Percentiles rank a stretch among this genome's conserved stretches.
These are phyloP conservation scores for Cryphonectria nitschkei DNA, from an alignment of 2,329 filamentous ascomycete species.

Conservation along the genomic window DNA sequence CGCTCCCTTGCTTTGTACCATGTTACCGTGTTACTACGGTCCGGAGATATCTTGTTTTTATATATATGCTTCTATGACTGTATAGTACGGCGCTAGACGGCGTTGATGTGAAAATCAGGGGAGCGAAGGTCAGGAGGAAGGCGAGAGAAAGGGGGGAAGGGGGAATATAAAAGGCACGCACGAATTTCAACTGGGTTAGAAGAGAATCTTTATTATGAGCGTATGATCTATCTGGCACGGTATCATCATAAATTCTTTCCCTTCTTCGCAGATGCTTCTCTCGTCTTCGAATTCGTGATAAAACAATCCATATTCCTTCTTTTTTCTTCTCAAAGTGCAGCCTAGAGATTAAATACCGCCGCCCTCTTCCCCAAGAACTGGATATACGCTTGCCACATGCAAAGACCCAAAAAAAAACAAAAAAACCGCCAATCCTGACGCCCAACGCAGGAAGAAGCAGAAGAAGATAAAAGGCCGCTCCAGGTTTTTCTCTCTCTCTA, in stretches of 20 bases:
- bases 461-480: background rate
- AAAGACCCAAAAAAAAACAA: background rate
- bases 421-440: slow-evolving; percentile 7
- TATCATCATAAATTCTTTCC: background rate
- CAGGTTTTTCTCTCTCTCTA: background rate
- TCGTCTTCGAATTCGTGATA: background rate
- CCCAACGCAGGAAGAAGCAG: background rate
- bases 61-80: background rate
- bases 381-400: background rate
- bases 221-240: background rate
- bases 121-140: background rate
- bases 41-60: slow-evolving; percentile 5
- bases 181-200: background rate
- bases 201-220: slow-evolving; percentile 15
- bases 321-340: background rate
- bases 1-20: slow-evolving; percentile 9
- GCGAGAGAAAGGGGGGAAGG: too few species aligned
- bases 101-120: background rate
- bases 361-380: background rate
- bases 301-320: background rate
- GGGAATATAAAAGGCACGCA: too few species aligned
- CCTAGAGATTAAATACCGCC: background rate
- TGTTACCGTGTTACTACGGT: background rate
- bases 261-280: background rate
- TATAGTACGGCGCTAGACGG: slow-evolving; percentile 9